Percentiles rank a stretch among this genome's conserved stretches.
Evolutionary conservation across 306 rosid genomes (phyloP).

Genomic region (Vigna hirtella): DNA sequence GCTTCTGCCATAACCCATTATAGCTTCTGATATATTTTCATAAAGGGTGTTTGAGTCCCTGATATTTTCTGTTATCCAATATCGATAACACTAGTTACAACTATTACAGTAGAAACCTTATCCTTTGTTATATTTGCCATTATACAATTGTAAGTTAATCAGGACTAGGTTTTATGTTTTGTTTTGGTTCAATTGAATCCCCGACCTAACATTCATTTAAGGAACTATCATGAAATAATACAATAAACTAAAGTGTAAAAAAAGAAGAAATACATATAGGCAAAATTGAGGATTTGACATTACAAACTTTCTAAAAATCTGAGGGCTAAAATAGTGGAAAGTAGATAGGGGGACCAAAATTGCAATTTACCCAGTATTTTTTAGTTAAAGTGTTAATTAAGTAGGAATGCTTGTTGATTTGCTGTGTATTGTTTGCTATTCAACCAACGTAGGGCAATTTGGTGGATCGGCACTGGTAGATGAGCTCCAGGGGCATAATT

Average conservation of each 20-base stretch:
- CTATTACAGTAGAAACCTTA: not conserved
- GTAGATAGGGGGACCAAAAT: not conserved
- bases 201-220: not conserved
- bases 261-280: too few species aligned
- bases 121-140: not conserved
- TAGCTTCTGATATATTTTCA: too few species aligned
- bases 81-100: not conserved
- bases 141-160: not conserved
- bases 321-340: not conserved
- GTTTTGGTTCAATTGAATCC: not conserved
- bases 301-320: not conserved
- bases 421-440: slow-evolving; percentile 38
- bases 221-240: not conserved
- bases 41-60: too few species aligned
- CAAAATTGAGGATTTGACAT: not conserved
- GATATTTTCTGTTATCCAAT: too few species aligned
- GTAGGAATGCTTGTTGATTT: slow-evolving; percentile 39
- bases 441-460: slow-evolving; percentile 57
- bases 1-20: too few species aligned
- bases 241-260: too few species aligned
- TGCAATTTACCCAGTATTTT: not conserved
- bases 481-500: slow-evolving; percentile 84
- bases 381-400: slow-evolving; percentile 24
- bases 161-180: not conserved
- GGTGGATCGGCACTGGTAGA: slow-evolving; percentile 70